A percentile compares a stretch with the other conserved stretches of the same genome.
Evolutionary conservation across 805 yeast species (phyloP).

Genomic region (Candida silvicultrix): DNA sequence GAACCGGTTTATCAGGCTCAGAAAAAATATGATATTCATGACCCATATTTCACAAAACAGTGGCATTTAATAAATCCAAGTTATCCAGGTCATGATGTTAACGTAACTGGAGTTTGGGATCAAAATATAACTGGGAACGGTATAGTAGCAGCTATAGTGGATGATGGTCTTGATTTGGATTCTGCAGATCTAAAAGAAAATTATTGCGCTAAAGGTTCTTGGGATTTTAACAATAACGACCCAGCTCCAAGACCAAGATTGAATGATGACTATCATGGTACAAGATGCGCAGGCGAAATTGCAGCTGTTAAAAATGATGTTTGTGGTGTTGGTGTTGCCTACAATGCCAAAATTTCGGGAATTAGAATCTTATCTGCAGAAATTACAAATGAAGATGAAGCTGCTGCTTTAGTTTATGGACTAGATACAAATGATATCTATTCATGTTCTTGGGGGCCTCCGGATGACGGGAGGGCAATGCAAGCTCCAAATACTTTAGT

Average conservation of each 20-base stretch:
- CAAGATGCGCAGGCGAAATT: constrained; percentile 96
- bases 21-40: constrained; percentile 55
- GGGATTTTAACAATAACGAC: constrained; percentile 82
- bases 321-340: constrained; percentile 98
- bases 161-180: constrained; percentile 88
- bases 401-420: constrained; percentile 76
- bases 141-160: constrained; percentile 81
- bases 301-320: constrained; percentile 77
- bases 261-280: constrained; percentile 86
- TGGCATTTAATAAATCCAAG: constrained; percentile 86
- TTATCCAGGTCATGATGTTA: constrained; percentile 78
- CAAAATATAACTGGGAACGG: constrained; percentile 77
- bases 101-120: constrained; percentile 81
- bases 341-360: constrained; percentile 79
- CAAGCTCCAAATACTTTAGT: constrained; percentile 80
- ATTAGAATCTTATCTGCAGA: constrained; percentile 80
- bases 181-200: constrained; percentile 65
- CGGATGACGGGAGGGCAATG: constrained; percentile 84
- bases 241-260: constrained; percentile 76
- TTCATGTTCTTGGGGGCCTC: constrained; percentile 98
- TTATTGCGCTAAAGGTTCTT: constrained; percentile 75
- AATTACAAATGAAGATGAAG: constrained; percentile 84
- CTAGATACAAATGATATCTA: constrained; percentile 85
- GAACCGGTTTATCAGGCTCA: constrained; percentile 38
- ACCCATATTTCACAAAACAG: constrained; percentile 78